These are phyloP conservation scores for Eimeria acervulina DNA, from an alignment of 169 alveolate genomes.

Conservation along the genomic window DNA sequence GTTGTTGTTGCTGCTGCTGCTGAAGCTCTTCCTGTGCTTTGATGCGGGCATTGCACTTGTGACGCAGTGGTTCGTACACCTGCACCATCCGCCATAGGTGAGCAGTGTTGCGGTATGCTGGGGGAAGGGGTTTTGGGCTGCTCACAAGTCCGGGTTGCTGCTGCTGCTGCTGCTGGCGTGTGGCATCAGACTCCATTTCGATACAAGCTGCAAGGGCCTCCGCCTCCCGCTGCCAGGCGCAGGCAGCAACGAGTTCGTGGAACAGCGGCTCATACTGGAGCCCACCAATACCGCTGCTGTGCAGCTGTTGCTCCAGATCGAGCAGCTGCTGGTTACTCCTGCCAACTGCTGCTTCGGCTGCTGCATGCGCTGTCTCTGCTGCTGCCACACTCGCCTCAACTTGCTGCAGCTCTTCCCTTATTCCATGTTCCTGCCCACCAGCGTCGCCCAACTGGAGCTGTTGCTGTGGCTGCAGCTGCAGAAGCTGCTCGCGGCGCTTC, in stretches of 20 bases:
- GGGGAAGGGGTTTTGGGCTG: constrained; percentile 39
- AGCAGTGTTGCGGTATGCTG: constrained; percentile 61
- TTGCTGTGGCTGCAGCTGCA: constrained; percentile 44
- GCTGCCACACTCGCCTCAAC: constrained; percentile 22
- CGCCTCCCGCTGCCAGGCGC: constrained; percentile 83
- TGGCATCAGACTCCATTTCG: constrained; percentile 6
- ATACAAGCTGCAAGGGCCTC: constrained; percentile 64
- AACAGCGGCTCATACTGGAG: constrained; percentile 73
- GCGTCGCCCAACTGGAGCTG: constrained; percentile 26
- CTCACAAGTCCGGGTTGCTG: not conserved
- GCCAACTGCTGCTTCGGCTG: constrained; percentile 61
- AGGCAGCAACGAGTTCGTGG: constrained; percentile 67
- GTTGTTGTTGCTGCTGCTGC: constrained; percentile 50
- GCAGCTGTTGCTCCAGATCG: constrained; percentile 79
- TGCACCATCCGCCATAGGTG: constrained; percentile 80
- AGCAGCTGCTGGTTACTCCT: constrained; percentile 70
- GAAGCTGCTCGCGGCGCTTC: constrained; percentile 71
- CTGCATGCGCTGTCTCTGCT: constrained; percentile 44
- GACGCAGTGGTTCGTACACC: constrained; percentile 71
- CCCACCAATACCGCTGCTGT: constrained; percentile 70
- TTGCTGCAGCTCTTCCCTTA: constrained; percentile 25
- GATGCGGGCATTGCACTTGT: constrained; percentile 69
- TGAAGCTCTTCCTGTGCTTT: constrained; percentile 52
- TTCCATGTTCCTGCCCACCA: not conserved
- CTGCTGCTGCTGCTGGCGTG: constrained; percentile 55